Conservation (phyloP, 768 basidiomycete species). For the Candolleomyces aberdarensis region DNA sequence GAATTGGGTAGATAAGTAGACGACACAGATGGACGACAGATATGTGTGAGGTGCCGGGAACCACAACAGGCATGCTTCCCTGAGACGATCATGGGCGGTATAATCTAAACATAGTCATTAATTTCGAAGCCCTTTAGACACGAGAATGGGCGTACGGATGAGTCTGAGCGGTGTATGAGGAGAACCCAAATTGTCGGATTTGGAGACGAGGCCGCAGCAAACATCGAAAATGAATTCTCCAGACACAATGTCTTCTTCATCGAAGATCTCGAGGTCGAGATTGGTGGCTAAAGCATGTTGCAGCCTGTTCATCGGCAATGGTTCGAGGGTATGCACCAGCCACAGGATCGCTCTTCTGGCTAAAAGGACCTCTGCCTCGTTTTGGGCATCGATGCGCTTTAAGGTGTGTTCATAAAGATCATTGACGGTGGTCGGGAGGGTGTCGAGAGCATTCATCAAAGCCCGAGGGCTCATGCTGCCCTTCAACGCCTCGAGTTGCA, state of each 20-base stretch:
- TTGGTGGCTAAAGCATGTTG: not conserved
- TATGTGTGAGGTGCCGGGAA: not conserved
- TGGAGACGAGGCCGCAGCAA: constrained; percentile 1
- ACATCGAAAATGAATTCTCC: not conserved
- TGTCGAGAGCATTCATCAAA: not conserved
- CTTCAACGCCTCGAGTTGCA: not conserved
- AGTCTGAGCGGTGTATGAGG: not conserved
- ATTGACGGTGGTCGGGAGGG: not conserved
- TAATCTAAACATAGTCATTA: not conserved
- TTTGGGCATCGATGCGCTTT: not conserved
- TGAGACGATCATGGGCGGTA: not conserved
- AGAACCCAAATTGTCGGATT: too few relatives aligned
- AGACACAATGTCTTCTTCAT: not conserved
- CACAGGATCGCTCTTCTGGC: not conserved
- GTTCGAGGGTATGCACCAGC: not conserved
- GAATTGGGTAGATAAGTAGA: not conserved
- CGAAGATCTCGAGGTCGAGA: not conserved
- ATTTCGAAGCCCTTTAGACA: not conserved
- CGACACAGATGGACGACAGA: not conserved
- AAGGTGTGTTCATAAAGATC: not conserved
- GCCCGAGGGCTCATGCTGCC: not conserved
- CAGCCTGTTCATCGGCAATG: not conserved
- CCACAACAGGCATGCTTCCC: not conserved
- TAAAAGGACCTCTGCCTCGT: not conserved
- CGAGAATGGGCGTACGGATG: not conserved